Percentiles rank a stretch among this genome's conserved stretches.
These are phyloP conservation scores for Antrodiella citrinella DNA, from an alignment of 768 basidiomycete genomes.

Conservation along the genomic window DNA sequence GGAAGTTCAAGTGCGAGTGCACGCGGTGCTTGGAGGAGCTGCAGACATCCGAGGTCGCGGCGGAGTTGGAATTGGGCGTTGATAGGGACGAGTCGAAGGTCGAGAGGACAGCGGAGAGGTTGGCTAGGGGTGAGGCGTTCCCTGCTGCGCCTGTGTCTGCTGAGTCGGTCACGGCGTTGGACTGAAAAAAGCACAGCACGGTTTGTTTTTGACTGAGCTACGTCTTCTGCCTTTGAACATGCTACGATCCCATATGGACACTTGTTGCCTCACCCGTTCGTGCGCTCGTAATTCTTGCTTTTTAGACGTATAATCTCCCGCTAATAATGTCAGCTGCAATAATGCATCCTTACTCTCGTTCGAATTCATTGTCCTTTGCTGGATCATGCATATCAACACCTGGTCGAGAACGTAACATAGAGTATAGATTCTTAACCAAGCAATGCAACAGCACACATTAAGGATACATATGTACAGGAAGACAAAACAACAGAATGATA, in stretches of 20 bases:
- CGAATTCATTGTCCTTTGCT: no score
- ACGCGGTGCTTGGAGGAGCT: slow-evolving; percentile 52
- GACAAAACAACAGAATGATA: slow-evolving; percentile 12
- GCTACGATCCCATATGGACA: no score
- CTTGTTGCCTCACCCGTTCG: no score
- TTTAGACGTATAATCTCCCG: no score
- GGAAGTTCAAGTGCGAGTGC: slow-evolving; percentile 76
- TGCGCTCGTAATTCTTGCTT: no score
- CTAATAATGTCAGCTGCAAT: no score
- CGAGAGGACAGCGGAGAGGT: slow-evolving; percentile 26
- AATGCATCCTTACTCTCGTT: no score
- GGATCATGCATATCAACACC: no score
- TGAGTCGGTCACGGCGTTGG: background rate
- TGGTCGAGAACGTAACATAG: no score
- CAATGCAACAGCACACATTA: slow-evolving; percentile 2
- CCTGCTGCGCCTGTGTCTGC: background rate
- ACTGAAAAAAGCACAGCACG: no score
- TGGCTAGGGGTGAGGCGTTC: slow-evolving; percentile 8
- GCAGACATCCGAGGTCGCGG: slow-evolving; percentile 12
- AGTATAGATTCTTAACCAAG: background rate
- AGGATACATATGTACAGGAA: slow-evolving; percentile 8
- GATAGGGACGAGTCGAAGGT: slow-evolving; percentile 45
- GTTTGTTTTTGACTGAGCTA: no score
- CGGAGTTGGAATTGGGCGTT: slow-evolving; percentile 17
- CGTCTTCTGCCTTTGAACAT: no score